Percentiles rank a stretch among this genome's conserved stretches.
These are phyloP conservation scores for Boletus edulis DNA, from an alignment of 768 basidiomycete species.

Conservation along the genomic window DNA sequence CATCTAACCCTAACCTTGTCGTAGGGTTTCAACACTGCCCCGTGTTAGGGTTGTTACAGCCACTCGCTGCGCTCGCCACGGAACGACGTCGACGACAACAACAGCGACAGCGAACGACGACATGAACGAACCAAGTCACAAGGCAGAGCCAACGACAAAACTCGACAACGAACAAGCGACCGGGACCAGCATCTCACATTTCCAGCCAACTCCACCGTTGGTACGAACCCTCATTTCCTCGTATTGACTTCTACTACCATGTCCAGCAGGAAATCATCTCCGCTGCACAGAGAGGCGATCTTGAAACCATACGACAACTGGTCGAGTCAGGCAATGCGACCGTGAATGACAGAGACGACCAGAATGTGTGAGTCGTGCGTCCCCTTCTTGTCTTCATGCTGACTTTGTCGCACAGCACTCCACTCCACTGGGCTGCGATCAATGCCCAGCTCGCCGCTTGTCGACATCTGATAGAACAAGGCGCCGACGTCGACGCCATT, in stretches of 20 bases:
- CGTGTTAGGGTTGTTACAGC: constrained; percentile 8
- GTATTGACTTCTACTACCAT: neutral
- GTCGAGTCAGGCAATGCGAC: constrained; percentile 68
- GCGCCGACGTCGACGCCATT: constrained; percentile 90
- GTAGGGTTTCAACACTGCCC: constrained; percentile 24
- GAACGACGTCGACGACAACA: constrained; percentile 11
- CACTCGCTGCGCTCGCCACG: neutral
- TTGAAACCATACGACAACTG: constrained; percentile 58
- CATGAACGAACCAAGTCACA: constrained; percentile 31
- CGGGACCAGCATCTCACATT: constrained; percentile 26
- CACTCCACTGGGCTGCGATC: constrained; percentile 98
- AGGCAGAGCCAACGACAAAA: constrained; percentile 29
- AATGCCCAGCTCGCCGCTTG: constrained; percentile 92
- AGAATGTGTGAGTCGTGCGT: constrained; percentile 59
- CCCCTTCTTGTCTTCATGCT: neutral
- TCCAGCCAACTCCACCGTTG: constrained; percentile 23
- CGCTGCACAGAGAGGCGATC: constrained; percentile 86
- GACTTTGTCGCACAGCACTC: constrained; percentile 44
- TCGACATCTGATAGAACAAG: constrained; percentile 83
- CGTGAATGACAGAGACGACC: constrained; percentile 78
- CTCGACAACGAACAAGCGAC: constrained; percentile 27
- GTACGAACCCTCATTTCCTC: constrained; percentile 6
- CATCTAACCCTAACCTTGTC: constrained; percentile 30
- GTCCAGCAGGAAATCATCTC: constrained; percentile 64
- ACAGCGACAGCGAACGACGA: constrained; percentile 15